A percentile compares a stretch with the other conserved stretches of the same genome.
These are phyloP conservation scores for Colletotrichum costaricense DNA, from an alignment of 2,329 filamentous ascomycete genomes.

Conservation along the genomic window DNA sequence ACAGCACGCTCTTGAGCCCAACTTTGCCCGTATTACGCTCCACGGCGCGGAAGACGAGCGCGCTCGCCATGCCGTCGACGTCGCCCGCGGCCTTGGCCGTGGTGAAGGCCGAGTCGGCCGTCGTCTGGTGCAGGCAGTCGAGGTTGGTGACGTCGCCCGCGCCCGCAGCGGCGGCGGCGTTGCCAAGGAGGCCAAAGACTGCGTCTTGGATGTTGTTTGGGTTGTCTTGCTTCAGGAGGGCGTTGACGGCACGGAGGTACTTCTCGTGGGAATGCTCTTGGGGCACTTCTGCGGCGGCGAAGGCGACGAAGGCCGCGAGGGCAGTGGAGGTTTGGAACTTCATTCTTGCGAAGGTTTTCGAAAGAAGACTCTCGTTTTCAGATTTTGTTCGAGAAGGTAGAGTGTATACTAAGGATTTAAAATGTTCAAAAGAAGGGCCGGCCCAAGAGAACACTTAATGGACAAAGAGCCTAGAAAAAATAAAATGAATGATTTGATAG, in stretches of 20 bases:
- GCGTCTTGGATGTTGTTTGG: constrained; percentile 61
- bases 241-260: constrained; percentile 57
- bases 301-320: constrained; percentile 30
- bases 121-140: constrained; percentile 69
- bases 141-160: constrained; percentile 49
- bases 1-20: constrained; percentile 67
- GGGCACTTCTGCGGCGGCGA: constrained; percentile 56
- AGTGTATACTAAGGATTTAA: neutral
- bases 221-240: constrained; percentile 59
- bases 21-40: constrained; percentile 72
- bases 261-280: constrained; percentile 67
- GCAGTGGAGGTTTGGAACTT: constrained; percentile 33
- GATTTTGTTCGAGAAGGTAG: neutral
- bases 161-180: constrained; percentile 54
- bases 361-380: no score
- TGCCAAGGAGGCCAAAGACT: constrained; percentile 61
- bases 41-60: constrained; percentile 63
- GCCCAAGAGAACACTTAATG: constrained; percentile 24
- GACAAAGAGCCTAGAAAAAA: constrained; percentile 18
- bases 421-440: constrained; percentile 36
- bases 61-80: constrained; percentile 62
- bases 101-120: constrained; percentile 70
- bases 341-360: neutral
- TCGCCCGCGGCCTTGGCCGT: constrained; percentile 68
- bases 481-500: constrained; percentile 14